Base-by-base conservation (phyloP, 2,329 filamentous ascomycete genomes). In the Cytospora paraplurivora region DNA sequence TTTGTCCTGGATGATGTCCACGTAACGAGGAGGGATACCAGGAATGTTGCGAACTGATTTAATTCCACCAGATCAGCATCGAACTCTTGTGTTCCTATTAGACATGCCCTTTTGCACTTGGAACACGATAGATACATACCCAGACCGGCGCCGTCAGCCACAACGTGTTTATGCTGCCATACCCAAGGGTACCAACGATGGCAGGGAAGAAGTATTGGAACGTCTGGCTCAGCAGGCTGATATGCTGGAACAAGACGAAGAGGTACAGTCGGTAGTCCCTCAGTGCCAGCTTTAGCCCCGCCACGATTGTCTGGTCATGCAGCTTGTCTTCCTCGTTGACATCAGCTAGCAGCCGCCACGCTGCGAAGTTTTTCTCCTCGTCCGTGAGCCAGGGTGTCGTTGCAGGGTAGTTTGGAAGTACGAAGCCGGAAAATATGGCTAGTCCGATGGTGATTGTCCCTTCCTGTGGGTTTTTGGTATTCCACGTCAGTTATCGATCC, bases 201-300 rank as follows among this genome's bases (percentile, higher is more conserved):
- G 81, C 84, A 0, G 87, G 87, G 73, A 89, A 88, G 75, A 88
- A 88, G 70, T 88, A 88, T 53, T 86, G 84, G 69, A 88, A 87
- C 1, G 81, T 83, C 69, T 85, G 82, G 0, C 79, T 78, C 1
- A 84, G 72, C 17, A 85, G 67, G 37, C 77, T 81, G n/a, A 78
- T 69, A 62, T 85, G 83, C 68, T 86, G 82, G 3, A 86, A 72
- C 27, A 85, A 72, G 1, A 83, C 77, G 59, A 86, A 85, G 1
- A 85, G 66, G 66, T 83, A 85, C 0, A 85, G 73, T 1, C 80
- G 77, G 68, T 72, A 73, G 57, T 74, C 72, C 12, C 53, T 58
- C 11, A 72, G 37, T 1, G 72, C 72, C 49, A 73, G 63, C 62
- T 69, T 72, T 56, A 71, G 61, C 2, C 71, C 72, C 4, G 63